Base-by-base conservation (phyloP, 768 basidiomycete genomes). In the Podaxis mareebaensis region DNA sequence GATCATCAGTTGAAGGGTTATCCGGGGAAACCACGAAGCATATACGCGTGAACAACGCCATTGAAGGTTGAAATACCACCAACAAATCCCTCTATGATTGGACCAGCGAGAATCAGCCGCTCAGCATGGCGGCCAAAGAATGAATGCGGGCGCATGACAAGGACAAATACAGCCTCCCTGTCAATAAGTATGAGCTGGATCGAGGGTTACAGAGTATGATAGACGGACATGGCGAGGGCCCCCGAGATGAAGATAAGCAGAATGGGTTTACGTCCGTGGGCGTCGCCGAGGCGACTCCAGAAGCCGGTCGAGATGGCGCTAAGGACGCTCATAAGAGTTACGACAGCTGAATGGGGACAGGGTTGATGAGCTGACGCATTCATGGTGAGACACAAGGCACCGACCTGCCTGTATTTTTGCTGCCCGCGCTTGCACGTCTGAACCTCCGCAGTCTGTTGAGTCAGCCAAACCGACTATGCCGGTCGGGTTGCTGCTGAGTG, bases 251-350 rank as follows among this genome's bases (percentile, higher is more conserved):
- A 83, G 15, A 86, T 73, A 2, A 84, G 83, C 61, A 96, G 83
- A 49, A 96, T 84, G 26, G 82, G 83, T 53, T 89, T 94, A 39
- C 95, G 83, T 10, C 95, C 95, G 66, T 87, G 77, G 8, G 80
- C 75, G 72, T 96, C 94, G 10, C 91, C 89, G 46, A 88, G 84
- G 54, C 86, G 83, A 57, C 92, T 92, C 95, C 95, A 97, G 77
- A 89, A 91, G 0, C 91, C 92, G 0, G 93, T 93, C 3, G 91
- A 92, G 53, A 93, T 76, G 0, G 92, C 92, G 57, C 91, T 90
- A 44, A 97, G 79, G 6, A 85, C 71, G 57, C 92, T 93, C 87
- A 91, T 90, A 8, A 82, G 82, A 11, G 91, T 87, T 2, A 88
- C 88, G 74, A 96, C 86, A 55, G 85, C 83, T 83, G 59, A 20